A percentile compares a stretch with the other conserved stretches of the same genome.
phyloP scores from a whole-genome alignment of 2,329 filamentous ascomycete species.

The Magnaporthiopsis rhizophila region DNA sequence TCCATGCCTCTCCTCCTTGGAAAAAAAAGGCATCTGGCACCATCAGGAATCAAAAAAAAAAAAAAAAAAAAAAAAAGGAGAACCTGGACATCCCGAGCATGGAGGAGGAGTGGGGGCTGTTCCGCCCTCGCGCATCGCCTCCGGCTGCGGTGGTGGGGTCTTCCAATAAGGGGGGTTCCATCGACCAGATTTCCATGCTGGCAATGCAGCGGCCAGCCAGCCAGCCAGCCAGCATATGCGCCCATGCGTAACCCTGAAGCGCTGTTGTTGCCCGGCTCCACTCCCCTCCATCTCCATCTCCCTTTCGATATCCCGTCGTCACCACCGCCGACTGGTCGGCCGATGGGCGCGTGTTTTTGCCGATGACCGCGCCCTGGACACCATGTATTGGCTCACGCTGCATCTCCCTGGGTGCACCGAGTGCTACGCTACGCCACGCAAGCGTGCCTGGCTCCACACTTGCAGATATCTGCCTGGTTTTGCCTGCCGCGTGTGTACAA shows the following conservation, averaged over 20 bases:
- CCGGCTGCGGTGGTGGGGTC: too few relatives aligned
- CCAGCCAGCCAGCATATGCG: background rate
- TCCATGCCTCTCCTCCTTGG: background rate
- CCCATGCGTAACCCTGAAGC: background rate
- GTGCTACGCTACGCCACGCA: background rate
- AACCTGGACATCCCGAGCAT: background rate
- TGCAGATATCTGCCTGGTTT: too few relatives aligned
- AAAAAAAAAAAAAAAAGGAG: background rate
- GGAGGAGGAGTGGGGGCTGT: background rate
- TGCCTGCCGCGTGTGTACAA: background rate
- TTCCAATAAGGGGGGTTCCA: background rate
- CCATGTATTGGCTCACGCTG: background rate
- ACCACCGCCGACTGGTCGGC: background rate
- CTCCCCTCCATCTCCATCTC: background rate
- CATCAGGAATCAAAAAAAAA: background rate
- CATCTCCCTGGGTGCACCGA: background rate
- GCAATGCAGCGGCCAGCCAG: background rate
- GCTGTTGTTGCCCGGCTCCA: too few relatives aligned
- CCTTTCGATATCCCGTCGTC: background rate
- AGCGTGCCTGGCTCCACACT: background rate
- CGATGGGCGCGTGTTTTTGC: background rate
- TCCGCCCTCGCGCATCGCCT: background rate
- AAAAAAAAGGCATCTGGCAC: background rate
- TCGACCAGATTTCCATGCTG: background rate
- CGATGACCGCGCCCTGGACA: background rate